Conservation (phyloP, 371 early-diverging fungal species). For the Syncephalastrum contaminatum region DNA sequence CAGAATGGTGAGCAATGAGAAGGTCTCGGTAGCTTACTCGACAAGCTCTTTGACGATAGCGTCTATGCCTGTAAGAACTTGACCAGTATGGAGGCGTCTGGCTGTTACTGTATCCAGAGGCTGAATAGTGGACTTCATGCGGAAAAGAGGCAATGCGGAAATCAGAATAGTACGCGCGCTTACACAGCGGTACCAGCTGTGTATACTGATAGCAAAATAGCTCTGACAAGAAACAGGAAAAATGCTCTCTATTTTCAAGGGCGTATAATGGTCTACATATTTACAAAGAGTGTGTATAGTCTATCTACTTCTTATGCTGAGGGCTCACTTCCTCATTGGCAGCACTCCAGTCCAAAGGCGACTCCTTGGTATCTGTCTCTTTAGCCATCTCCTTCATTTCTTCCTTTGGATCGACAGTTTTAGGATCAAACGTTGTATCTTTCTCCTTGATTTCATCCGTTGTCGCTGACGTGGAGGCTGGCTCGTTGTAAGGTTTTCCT, state of each 20-base stretch:
- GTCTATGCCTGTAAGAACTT: constrained; percentile 16
- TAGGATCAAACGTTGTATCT: constrained; percentile 8
- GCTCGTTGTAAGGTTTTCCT: constrained; percentile 12
- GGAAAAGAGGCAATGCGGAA: no score
- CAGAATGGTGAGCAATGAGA: background rate
- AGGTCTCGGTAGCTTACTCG: constrained; percentile 8
- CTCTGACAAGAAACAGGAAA: no score
- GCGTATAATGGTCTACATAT: no score
- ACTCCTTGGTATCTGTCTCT: constrained; percentile 5
- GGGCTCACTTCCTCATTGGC: constrained; percentile 11
- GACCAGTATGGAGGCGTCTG: constrained; percentile 18
- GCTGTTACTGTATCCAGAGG: constrained; percentile 14
- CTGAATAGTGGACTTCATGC: constrained; percentile 10
- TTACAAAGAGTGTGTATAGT: no score
- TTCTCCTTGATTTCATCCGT: constrained; percentile 8
- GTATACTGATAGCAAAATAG: no score
- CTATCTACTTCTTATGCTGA: constrained; percentile 4
- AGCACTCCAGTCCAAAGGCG: constrained; percentile 11
- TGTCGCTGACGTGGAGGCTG: constrained; percentile 1
- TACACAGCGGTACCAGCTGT: no score
- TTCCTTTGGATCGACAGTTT: constrained; percentile 6
- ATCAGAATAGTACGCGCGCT: no score
- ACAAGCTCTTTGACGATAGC: constrained; percentile 20
- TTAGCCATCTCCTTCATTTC: constrained; percentile 6
- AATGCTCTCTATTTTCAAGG: no score